A percentile compares a stretch with the other conserved stretches of the same genome.
Conservation (phyloP, 108 stramenopile genomes). For the Nannochloropsis gaditana region DNA sequence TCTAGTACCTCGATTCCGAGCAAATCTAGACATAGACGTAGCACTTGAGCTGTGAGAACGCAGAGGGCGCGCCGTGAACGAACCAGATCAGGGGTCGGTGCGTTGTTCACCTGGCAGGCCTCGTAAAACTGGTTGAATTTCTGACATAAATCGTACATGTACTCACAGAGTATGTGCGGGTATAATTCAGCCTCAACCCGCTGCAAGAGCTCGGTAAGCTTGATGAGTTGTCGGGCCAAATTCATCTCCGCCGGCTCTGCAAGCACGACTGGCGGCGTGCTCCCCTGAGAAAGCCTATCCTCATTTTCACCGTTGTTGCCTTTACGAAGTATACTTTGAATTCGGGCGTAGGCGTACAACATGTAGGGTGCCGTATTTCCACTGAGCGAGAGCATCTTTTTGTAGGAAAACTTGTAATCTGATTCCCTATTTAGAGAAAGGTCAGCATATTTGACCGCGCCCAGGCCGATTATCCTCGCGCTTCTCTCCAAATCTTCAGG, state of each 20-base stretch:
- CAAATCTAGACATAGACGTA: not conserved
- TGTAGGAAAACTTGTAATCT: slow-evolving; percentile 57
- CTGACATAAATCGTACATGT: slow-evolving; percentile 53
- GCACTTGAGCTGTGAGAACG: not conserved
- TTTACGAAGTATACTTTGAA: slow-evolving; percentile 35
- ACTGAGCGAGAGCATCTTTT: slow-evolving; percentile 55
- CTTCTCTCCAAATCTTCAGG: not conserved
- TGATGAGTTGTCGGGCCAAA: slow-evolving; percentile 40
- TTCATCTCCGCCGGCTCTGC: slow-evolving; percentile 47
- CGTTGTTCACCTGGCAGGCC: slow-evolving; percentile 47
- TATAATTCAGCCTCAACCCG: slow-evolving; percentile 32
- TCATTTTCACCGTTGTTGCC: slow-evolving; percentile 39
- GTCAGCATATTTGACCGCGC: slow-evolving; percentile 56
- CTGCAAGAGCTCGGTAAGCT: slow-evolving; percentile 45
- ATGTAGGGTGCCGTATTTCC: slow-evolving; percentile 59
- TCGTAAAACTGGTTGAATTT: slow-evolving; percentile 56
- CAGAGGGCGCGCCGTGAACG: not conserved
- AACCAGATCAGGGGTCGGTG: slow-evolving; percentile 31
- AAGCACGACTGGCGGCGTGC: slow-evolving; percentile 29
- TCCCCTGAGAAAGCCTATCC: slow-evolving; percentile 30
- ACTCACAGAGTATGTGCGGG: slow-evolving; percentile 51
- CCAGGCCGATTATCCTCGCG: slow-evolving; percentile 45
- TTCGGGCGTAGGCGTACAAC: slow-evolving; percentile 57
- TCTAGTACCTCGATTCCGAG: not conserved
- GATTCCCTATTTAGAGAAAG: slow-evolving; percentile 54